These are phyloP conservation scores for Kodamaea hsintzibuensis DNA, from an alignment of 805 yeast species.

Conservation along the genomic window DNA sequence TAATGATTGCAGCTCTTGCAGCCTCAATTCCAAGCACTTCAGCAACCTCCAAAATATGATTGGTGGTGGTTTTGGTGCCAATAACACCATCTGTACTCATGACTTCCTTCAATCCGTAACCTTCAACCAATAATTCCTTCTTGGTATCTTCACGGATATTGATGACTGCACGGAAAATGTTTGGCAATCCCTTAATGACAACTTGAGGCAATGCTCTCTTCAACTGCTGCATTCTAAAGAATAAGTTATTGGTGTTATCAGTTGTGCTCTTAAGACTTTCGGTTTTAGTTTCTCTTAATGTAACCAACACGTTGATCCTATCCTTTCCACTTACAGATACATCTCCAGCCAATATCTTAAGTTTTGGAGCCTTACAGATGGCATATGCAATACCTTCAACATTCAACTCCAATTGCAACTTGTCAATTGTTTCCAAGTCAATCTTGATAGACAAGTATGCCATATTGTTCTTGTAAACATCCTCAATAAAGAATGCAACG, in stretches of 20 bases:
- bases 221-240: slow-evolving; percentile 85
- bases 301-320: slow-evolving; percentile 65
- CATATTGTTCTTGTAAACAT: slow-evolving; percentile 79
- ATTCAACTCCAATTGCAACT: slow-evolving; percentile 83
- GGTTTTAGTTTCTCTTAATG: slow-evolving; percentile 36
- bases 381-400: slow-evolving; percentile 86
- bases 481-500: slow-evolving; percentile 87
- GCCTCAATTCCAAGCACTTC: slow-evolving; percentile 97
- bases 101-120: slow-evolving; percentile 93
- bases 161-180: slow-evolving; percentile 93
- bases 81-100: slow-evolving; percentile 98
- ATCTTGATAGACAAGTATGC: slow-evolving; percentile 80
- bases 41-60: slow-evolving; percentile 88
- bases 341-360: slow-evolving; percentile 76
- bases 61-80: slow-evolving; percentile 83
- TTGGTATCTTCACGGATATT: slow-evolving; percentile 84
- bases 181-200: slow-evolving; percentile 90
- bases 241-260: slow-evolving; percentile 52
- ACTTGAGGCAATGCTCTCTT: slow-evolving; percentile 83
- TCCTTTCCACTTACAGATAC: slow-evolving; percentile 67
- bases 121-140: slow-evolving; percentile 93
- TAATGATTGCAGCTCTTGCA: slow-evolving; percentile 88
- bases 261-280: slow-evolving; percentile 34
- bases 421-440: slow-evolving; percentile 82
- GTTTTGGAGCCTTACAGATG: slow-evolving; percentile 78